A percentile compares a stretch with the other conserved stretches of the same genome.
phyloP scores from a whole-genome alignment of 805 yeast species.

The Lipomyces chichibuensis region DNA sequence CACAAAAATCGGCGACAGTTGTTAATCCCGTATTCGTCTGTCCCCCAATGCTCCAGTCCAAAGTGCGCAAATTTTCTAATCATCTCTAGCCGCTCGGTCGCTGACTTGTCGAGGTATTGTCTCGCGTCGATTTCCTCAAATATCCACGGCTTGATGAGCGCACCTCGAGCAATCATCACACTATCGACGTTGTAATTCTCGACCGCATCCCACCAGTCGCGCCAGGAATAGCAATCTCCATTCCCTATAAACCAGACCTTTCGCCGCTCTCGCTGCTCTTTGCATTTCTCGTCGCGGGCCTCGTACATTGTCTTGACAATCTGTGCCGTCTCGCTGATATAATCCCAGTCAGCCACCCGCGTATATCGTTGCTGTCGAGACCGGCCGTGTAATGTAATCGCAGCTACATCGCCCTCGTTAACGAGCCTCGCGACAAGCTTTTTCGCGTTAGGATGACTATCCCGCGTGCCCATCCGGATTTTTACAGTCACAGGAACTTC shows the following conservation, averaged over 20 bases:
- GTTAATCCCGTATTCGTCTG: constrained; percentile 91
- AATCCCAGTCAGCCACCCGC: constrained; percentile 89
- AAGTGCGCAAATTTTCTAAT: constrained; percentile 68
- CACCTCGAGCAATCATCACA: constrained; percentile 98
- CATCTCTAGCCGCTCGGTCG: constrained; percentile 84
- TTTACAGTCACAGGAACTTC: constrained; percentile 91
- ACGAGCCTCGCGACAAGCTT: constrained; percentile 70
- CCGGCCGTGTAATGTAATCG: constrained; percentile 93
- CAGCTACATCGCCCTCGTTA: constrained; percentile 79
- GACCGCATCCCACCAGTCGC: constrained; percentile 82
- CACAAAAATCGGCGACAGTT: constrained; percentile 87
- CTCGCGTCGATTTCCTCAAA: constrained; percentile 91
- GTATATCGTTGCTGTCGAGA: constrained; percentile 96
- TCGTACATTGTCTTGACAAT: constrained; percentile 56
- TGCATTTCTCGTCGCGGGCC: constrained; percentile 54
- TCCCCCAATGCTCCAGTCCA: constrained; percentile 97
- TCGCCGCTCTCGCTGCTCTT: constrained; percentile 43
- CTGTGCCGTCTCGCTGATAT: constrained; percentile 72
- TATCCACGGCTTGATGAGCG: constrained; percentile 97
- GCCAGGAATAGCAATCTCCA: constrained; percentile 86
- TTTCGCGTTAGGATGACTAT: constrained; percentile 85
- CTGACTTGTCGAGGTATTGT: constrained; percentile 86
- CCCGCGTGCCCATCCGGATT: constrained; percentile 88
- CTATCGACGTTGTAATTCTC: constrained; percentile 75
- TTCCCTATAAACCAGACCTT: constrained; percentile 88